phyloP scores from a whole-genome alignment of 805 yeast species.

The Maudiozyma bulderi region DNA sequence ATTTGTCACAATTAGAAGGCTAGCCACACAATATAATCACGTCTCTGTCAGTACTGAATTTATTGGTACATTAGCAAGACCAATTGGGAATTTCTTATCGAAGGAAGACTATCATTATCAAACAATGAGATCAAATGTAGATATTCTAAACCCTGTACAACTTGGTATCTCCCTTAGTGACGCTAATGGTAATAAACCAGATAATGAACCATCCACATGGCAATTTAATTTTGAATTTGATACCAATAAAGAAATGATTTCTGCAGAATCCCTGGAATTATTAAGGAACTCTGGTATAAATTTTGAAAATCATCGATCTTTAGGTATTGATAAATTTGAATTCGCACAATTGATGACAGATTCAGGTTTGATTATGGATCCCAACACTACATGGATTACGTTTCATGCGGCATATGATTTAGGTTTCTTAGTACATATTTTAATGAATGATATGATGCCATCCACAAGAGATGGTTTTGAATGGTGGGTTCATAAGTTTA shows the following conservation, averaged over 20 bases:
- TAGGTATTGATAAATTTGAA: conserved; percentile 69
- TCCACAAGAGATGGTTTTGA: conserved; percentile 69
- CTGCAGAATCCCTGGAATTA: conserved; percentile 74
- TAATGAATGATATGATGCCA: conserved; percentile 72
- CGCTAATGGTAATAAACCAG: conserved; percentile 58
- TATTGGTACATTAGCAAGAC: conserved; percentile 93
- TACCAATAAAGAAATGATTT: conserved; percentile 69
- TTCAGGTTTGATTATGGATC: conserved; percentile 72
- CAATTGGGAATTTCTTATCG: conserved; percentile 85
- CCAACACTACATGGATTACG: conserved; percentile 70
- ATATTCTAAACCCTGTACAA: conserved; percentile 76
- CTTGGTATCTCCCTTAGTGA: conserved; percentile 72
- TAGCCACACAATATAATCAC: conserved; percentile 44
- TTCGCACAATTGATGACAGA: conserved; percentile 80
- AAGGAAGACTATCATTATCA: conserved; percentile 93
- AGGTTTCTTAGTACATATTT: conserved; percentile 73
- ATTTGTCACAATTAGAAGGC: conserved; percentile 49
- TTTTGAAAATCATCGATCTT: conserved; percentile 59
- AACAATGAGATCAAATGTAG: conserved; percentile 85
- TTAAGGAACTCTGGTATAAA: conserved; percentile 76
- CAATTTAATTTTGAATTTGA: conserved; percentile 89
- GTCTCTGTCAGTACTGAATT: conserved; percentile 81
- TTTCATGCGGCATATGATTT: conserved; percentile 93
- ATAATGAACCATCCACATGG: conserved; percentile 72
- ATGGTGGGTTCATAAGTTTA: conserved; percentile 57